phyloP scores from a whole-genome alignment of 2,329 filamentous ascomycete genomes.

The Mariannaea elegans region DNA sequence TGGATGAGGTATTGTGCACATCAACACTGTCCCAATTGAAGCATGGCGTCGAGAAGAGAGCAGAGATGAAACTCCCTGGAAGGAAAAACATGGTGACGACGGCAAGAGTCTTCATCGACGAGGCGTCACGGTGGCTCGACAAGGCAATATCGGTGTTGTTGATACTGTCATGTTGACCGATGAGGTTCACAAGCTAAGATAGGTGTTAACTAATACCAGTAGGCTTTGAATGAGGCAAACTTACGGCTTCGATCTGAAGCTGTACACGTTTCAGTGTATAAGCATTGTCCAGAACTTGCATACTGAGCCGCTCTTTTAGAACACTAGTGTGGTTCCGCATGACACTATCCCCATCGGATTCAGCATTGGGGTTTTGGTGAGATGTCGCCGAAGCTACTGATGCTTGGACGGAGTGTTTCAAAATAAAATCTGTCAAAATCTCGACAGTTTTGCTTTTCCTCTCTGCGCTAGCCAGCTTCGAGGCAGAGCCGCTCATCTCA shows the following conservation, averaged over 20 bases:
- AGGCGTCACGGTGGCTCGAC: slow-evolving; percentile 51
- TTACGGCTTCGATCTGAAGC: slow-evolving; percentile 51
- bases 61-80: slow-evolving; percentile 53
- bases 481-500: slow-evolving; percentile 46
- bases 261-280: slow-evolving; percentile 49
- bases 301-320: slow-evolving; percentile 44
- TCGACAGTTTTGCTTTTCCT: slow-evolving; percentile 48
- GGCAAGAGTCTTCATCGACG: slow-evolving; percentile 54
- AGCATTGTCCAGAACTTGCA: slow-evolving; percentile 48
- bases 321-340: slow-evolving; percentile 42
- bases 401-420: slow-evolving; percentile 18
- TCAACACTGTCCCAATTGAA: slow-evolving; percentile 46
- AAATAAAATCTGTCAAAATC: slow-evolving; percentile 46
- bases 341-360: slow-evolving; percentile 26
- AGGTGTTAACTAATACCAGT: slow-evolving; percentile 14
- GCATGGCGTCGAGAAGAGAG: slow-evolving; percentile 49
- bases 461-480: slow-evolving; percentile 49
- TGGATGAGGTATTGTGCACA: slow-evolving; percentile 28
- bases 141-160: slow-evolving; percentile 48
- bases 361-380: neutral
- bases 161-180: slow-evolving; percentile 49
- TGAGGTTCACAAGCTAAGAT: slow-evolving; percentile 48
- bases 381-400: neutral
- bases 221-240: slow-evolving; percentile 14
- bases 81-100: slow-evolving; percentile 55